Base-by-base conservation (phyloP, 768 basidiomycete species). In the Mycena floridula region DNA sequence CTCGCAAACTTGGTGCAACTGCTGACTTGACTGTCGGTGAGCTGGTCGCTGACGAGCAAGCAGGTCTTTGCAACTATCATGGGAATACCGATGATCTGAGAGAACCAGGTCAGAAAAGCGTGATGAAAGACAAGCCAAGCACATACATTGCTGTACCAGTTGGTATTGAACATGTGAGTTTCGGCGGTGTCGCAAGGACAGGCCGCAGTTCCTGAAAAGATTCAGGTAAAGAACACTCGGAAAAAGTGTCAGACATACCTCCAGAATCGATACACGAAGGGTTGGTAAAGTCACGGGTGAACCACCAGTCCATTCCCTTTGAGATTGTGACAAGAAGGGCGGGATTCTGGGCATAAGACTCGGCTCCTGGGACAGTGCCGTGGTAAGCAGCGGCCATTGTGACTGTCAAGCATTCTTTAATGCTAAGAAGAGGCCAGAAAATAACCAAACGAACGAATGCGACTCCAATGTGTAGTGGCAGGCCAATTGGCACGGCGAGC, bases 401-500 rank as follows among this genome's bases (percentile, higher is more conserved):
- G 11, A 70, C 79, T 81, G 42, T 25, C 23, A 32, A 46, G 21
- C 24, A 37, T 7, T 26, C 32, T 25, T 21, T 26, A 7, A 22
- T 52, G 11, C 12, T 51, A 9, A 48, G 38, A 18, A 20, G 23
- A 39, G 5, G 43, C 24, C n/a, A 24, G 25, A 42, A 8, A 40
- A 26, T n/a, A 37, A 39, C 16, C 37, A 39, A 30, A 58, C 68
- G 36, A 49, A 79, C 79, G 59, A 28, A 77, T 67, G 27, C 77
- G 69, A 32, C 60, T 58, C 77, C 79, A 83, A 50, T 85, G 81
- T 2, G 50, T 57, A 57, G 77, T 68, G 11, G 82, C 82, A 7
- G 81, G 82, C 84, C 84, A 85, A 51, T 81, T 85, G 5, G 82
- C 82, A 9, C 76, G 68, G 44, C 71, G 72, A 5, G 79, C 83